These are phyloP conservation scores for Xylariales sp. DNA, from an alignment of 2,329 filamentous ascomycete genomes.

Conservation along the genomic window DNA sequence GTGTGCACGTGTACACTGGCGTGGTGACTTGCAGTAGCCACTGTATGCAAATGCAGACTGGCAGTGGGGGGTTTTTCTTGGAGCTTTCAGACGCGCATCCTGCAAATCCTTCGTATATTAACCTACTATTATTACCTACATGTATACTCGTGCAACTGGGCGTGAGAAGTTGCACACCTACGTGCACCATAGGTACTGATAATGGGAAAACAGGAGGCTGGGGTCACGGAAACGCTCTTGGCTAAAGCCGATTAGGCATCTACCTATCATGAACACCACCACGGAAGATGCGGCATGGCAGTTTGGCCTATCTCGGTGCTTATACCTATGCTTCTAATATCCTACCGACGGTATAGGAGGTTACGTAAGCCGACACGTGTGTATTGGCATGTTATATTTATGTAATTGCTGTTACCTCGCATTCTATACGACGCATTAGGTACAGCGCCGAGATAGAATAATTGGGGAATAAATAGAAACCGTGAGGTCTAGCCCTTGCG, in stretches of 20 bases:
- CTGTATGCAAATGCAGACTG: neutral
- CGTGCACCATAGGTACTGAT: neutral
- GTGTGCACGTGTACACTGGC: neutral
- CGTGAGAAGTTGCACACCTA: neutral
- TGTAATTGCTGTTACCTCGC: slow-evolving; percentile 12
- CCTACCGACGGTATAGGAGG: neutral
- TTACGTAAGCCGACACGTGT: neutral
- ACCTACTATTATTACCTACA: neutral
- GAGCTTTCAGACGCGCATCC: neutral
- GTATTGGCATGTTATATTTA: slow-evolving; percentile 8
- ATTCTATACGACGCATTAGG: slow-evolving; percentile 2
- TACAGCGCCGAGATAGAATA: neutral
- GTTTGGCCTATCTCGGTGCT: neutral
- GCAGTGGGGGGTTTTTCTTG: neutral
- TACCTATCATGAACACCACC: neutral
- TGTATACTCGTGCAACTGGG: too few relatives aligned
- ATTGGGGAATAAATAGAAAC: slow-evolving; percentile 13
- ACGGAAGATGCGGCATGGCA: neutral
- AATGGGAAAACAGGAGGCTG: neutral
- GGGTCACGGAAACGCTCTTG: neutral
- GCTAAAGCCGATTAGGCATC: slow-evolving; percentile 11
- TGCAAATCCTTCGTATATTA: slow-evolving; percentile 1
- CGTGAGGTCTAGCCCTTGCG: slow-evolving; percentile 19
- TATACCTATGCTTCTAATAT: slow-evolving; percentile 1
- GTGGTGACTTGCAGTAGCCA: neutral